A percentile compares a stretch with the other conserved stretches of the same genome.
phyloP scores from a whole-genome alignment of 257 asterid genomes.

The Gentiana straminea region DNA sequence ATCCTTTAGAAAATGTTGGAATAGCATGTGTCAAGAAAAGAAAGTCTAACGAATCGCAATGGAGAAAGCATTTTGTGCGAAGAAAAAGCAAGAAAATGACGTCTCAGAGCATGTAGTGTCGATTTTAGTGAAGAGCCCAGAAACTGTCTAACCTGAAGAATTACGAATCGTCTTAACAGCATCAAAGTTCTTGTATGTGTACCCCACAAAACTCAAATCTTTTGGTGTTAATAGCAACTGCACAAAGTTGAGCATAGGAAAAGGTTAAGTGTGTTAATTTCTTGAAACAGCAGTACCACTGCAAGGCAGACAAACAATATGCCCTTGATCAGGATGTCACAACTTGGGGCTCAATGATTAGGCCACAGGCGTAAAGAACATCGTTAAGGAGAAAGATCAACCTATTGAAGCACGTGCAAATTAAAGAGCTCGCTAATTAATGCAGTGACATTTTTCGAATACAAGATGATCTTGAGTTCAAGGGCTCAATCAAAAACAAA shows the following conservation, averaged over 20 bases:
- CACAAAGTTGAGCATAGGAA: slow-evolving; percentile 28
- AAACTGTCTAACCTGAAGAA: slow-evolving; percentile 45
- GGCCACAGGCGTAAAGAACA: too few species aligned
- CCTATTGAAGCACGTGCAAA: too few species aligned
- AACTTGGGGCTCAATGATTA: too few species aligned
- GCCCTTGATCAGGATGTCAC: too few species aligned
- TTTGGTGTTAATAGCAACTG: slow-evolving; percentile 40
- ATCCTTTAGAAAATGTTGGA: too few species aligned
- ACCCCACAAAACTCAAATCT: slow-evolving; percentile 86
- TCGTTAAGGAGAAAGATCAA: too few species aligned
- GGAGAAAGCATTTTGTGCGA: background rate
- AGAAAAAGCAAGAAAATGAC: slow-evolving; percentile 1
- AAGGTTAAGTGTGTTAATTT: slow-evolving; percentile 9
- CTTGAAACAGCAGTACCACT: slow-evolving; percentile 1
- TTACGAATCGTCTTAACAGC: slow-evolving; percentile 74
- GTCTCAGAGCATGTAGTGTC: background rate
- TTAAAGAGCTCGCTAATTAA: too few species aligned
- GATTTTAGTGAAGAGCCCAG: background rate
- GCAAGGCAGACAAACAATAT: background rate
- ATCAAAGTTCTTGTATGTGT: slow-evolving; percentile 87
- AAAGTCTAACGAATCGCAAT: background rate
- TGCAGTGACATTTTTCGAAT: too few species aligned
- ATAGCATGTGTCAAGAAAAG: background rate
- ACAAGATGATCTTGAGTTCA: too few species aligned
- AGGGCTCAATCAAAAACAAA: too few species aligned